phyloP scores from a whole-genome alignment of 2,329 filamentous ascomycete species.

The Zymoseptoria tritici region DNA sequence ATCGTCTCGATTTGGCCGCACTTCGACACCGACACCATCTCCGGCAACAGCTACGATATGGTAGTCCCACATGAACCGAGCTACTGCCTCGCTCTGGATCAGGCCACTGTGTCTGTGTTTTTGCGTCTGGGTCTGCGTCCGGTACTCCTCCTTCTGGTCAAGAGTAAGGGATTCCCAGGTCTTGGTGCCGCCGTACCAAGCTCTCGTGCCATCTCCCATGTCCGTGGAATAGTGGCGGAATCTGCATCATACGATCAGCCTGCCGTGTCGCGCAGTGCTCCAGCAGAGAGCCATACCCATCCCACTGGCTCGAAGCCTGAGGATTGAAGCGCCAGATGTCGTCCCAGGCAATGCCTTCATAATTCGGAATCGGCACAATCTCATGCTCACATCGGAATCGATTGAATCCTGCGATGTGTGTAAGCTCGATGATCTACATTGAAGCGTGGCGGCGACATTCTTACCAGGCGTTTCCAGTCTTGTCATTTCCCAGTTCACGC shows the following conservation, averaged over 20 bases:
- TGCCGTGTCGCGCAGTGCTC: neutral
- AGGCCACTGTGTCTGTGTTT: constrained; percentile 5
- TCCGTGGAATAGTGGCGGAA: constrained; percentile 7
- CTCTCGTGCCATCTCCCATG: constrained; percentile 3
- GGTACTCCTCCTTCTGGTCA: constrained; percentile 5
- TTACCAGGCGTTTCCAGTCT: constrained; percentile 4
- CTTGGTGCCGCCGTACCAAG: constrained; percentile 8
- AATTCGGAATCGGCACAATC: constrained; percentile 8
- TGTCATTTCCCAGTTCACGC: constrained; percentile 8
- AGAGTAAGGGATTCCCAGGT: constrained; percentile 5
- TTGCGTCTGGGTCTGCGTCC: constrained; percentile 1
- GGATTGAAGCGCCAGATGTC: constrained; percentile 10
- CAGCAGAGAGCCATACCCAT: neutral
- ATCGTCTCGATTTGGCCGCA: constrained; percentile 4
- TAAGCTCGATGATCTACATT: too few species aligned
- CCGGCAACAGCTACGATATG: constrained; percentile 12
- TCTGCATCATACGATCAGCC: neutral
- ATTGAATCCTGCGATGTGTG: neutral
- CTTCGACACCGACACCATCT: constrained; percentile 8
- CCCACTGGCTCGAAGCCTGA: constrained; percentile 8
- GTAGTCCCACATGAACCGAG: constrained; percentile 8
- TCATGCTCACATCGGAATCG: constrained; percentile 6
- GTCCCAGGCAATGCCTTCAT: constrained; percentile 9
- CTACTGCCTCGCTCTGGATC: constrained; percentile 7
- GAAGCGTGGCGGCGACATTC: neutral